Percentiles rank a stretch among this genome's conserved stretches.
These are phyloP conservation scores for Fusarium citri DNA, from an alignment of 2,329 filamentous ascomycete species.

Conservation along the genomic window DNA sequence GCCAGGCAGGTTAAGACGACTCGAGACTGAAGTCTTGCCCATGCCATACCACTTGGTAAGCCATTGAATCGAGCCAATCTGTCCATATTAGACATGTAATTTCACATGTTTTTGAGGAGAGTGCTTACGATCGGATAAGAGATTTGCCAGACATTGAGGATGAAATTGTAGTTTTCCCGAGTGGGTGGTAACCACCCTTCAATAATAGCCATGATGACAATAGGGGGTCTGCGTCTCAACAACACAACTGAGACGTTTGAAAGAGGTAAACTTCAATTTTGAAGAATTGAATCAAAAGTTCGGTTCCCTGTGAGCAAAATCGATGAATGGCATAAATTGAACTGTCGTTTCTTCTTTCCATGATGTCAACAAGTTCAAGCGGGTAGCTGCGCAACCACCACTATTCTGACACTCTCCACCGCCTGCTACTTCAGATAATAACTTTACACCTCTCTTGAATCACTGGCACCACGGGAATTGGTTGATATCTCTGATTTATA, in stretches of 20 bases:
- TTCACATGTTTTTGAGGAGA: neutral
- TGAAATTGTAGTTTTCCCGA: constrained; percentile 66
- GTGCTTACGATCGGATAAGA: constrained; percentile 63
- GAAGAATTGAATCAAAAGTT: too few species aligned
- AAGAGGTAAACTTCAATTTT: accelerated
- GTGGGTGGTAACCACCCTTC: constrained; percentile 69
- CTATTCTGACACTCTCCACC: constrained; percentile 43
- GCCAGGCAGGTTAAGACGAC: constrained; percentile 86
- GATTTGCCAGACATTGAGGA: constrained; percentile 65
- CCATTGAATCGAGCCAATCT: constrained; percentile 83
- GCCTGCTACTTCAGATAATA: constrained; percentile 26
- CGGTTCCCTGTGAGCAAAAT: neutral
- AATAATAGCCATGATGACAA: constrained; percentile 58
- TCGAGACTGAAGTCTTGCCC: constrained; percentile 87
- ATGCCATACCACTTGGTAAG: constrained; percentile 84
- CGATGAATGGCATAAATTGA: constrained; percentile 2
- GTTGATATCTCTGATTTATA: neutral
- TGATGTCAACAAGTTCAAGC: constrained; percentile 36
- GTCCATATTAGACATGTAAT: constrained; percentile 15
- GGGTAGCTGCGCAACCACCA: constrained; percentile 30
- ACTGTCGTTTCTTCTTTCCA: constrained; percentile 15
- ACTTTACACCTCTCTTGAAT: neutral
- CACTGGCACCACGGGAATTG: neutral
- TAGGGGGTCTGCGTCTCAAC: neutral
- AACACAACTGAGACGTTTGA: neutral